Base-by-base conservation (phyloP, 352 stramenopile species). In the Nannochloropsis limnetica region DNA sequence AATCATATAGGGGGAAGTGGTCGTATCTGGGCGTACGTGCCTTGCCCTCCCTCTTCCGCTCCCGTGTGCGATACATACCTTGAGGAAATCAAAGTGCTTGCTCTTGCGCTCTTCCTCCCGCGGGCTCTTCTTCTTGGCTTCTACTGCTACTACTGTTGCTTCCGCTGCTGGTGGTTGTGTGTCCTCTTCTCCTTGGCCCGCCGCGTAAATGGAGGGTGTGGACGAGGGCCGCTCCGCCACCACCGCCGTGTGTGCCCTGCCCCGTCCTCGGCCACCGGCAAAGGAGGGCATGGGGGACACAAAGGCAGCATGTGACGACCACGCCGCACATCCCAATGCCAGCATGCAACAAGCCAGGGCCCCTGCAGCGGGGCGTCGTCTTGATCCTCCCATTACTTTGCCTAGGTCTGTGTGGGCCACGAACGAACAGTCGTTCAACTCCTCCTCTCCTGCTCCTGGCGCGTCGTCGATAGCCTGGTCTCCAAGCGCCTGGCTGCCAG, bases 391-490 rank as follows among this genome's bases (percentile, higher is more conserved):
- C 61, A 74, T 74, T 14, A 11, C 8, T 74, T 15, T 74, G n/a
- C n/a, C 61, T 25, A 74, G n/a, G 61, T 74, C n/a, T 25, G 25
- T 67, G 44, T 74, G 61, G 61, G 61, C 61, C 61, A 74, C 25
- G n/a, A 20, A 74, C 61, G 61, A 74, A 74, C 61, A 74, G 61
- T 74, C 61, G 8, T 74, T 74, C 61, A 74, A 74, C 61, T 74
- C 25, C 61, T 49, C 8, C 37, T 49, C 37, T 49, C 37, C 37
- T n/a, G n/a, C n/a, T n/a, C n/a, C n/a, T n/a, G 8, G 37, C 17
- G 37, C 37, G 37, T 49, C 37, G 37, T 44, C 11, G 37, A 49
- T 6, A 15, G 2, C 37, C 37, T 49, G 37, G 8, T 14, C 37
- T 49, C 37, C 37, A 49, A 49, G 37, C 37, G 11, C 37, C 37